Conservation (phyloP, 169 alveolate species). For the Plasmodium gallinaceum region DNA sequence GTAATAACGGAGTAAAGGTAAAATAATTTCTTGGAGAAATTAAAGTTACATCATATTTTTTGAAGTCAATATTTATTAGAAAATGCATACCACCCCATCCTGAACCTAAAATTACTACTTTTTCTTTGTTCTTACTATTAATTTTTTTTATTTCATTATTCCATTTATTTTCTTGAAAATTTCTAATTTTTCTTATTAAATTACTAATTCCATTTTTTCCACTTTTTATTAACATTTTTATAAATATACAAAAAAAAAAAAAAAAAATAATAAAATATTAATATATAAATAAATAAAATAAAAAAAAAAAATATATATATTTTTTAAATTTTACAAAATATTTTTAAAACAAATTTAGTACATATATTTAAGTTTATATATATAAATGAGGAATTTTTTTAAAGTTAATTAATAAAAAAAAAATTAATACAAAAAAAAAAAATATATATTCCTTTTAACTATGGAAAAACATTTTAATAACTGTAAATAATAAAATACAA, state of each 20-base stretch:
- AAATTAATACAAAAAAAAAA: too few species aligned
- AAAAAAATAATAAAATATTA: not conserved
- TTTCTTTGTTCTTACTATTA: conserved; percentile 18
- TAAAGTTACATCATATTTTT: conserved; percentile 81
- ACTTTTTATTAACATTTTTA: conserved; percentile 10
- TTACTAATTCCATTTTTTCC: conserved; percentile 9
- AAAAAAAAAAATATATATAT: not conserved
- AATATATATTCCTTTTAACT: too few species aligned
- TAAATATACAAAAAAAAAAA: not conserved
- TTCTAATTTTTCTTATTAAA: conserved; percentile 15
- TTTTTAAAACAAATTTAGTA: too few species aligned
- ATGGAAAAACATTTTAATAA: too few species aligned
- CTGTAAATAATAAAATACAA: too few species aligned
- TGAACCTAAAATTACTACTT: conserved; percentile 83
- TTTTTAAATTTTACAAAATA: too few species aligned
- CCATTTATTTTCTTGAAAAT: conserved; percentile 10
- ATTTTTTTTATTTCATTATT: conserved; percentile 1
- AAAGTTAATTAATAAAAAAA: too few species aligned
- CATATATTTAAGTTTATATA: too few species aligned
- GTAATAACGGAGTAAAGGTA: conserved; percentile 86
- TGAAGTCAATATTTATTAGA: conserved; percentile 77
- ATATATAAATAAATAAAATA: not conserved
- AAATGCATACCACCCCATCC: conserved; percentile 87
- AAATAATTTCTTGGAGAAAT: conserved; percentile 86
- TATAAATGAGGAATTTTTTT: too few species aligned